Evolutionary conservation across 805 yeast species (phyloP).

Genomic region (Starmerella asiatica): DNA sequence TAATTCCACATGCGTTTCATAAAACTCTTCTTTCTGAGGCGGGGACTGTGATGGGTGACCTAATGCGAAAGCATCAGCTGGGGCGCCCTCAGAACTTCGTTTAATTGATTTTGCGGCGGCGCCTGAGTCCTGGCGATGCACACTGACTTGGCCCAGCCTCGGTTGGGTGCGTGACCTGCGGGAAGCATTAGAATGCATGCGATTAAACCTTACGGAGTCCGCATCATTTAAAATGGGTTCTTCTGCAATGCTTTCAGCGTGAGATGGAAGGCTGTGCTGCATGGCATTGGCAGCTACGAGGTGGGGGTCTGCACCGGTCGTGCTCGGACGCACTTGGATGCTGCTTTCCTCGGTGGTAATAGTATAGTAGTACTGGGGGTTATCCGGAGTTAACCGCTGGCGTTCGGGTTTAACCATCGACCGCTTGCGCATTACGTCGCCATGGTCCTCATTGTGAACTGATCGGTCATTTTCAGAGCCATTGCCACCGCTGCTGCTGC

Average conservation of each 20-base stretch:
- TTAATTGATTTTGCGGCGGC: too few species aligned
- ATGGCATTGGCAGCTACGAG: constrained; percentile 6
- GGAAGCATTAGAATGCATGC: background rate
- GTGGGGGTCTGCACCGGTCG: constrained; percentile 54
- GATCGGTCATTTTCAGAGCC: too few species aligned
- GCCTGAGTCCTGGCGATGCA: too few species aligned
- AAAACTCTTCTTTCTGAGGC: background rate
- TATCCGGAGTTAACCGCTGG: constrained; percentile 46
- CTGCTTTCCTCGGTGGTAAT: constrained; percentile 15
- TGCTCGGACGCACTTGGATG: constrained; percentile 50
- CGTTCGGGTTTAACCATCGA: constrained; percentile 82
- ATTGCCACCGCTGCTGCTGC: too few species aligned
- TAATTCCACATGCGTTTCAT: background rate
- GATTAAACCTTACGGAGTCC: background rate
- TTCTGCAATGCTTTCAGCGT: background rate
- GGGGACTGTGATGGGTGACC: too few species aligned
- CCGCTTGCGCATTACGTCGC: constrained; percentile 33
- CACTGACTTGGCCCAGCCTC: too few species aligned
- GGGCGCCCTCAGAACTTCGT: too few species aligned
- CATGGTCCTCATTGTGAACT: too few species aligned
- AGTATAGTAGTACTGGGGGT: constrained; percentile 62
- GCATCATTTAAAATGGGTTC: background rate
- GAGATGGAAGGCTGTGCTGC: background rate
- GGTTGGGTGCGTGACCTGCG: too few species aligned
- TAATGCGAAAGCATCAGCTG: too few species aligned